Evolutionary conservation across 139 green algal genomes (phyloP).

Genomic region (Chlamydomonas sphaeroides): DNA sequence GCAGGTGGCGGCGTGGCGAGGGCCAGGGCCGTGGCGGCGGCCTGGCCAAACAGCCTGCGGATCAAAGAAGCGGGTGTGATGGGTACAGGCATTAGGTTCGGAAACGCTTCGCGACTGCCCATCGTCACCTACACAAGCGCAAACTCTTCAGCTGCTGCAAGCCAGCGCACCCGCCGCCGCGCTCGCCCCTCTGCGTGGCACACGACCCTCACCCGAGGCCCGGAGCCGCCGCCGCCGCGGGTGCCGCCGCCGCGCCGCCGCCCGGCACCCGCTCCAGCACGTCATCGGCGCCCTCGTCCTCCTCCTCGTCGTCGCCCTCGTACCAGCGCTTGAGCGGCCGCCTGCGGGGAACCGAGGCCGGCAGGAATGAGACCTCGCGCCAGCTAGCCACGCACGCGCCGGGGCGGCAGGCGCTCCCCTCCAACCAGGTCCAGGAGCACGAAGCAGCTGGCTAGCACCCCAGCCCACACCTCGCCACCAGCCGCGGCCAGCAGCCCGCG

Average conservation of each 20-base stretch:
- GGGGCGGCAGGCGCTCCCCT: background rate
- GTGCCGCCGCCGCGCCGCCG: background rate
- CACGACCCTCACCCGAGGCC: background rate
- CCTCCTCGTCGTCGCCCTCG: background rate
- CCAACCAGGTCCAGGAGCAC: no score
- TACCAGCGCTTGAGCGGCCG: slow-evolving; percentile 11
- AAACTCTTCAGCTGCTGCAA: no score
- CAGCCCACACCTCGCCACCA: no score
- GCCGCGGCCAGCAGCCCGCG: no score
- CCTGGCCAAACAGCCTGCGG: slow-evolving; percentile 17
- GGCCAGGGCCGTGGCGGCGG: slow-evolving; percentile 1
- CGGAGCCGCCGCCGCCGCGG: background rate
- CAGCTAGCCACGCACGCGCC: background rate
- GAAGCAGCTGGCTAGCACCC: background rate
- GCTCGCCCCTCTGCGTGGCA: no score
- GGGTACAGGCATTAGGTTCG: no score
- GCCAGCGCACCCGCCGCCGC: no score
- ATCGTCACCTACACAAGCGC: no score
- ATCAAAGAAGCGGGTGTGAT: no score
- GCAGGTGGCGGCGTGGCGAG: slow-evolving; percentile 22
- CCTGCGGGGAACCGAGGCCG: background rate
- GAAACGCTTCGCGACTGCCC: no score
- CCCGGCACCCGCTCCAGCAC: background rate
- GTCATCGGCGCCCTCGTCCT: background rate
- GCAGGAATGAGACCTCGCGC: background rate